Conservation (phyloP, 208 protist species). For the Acanthamoeba triangularis region DNA sequence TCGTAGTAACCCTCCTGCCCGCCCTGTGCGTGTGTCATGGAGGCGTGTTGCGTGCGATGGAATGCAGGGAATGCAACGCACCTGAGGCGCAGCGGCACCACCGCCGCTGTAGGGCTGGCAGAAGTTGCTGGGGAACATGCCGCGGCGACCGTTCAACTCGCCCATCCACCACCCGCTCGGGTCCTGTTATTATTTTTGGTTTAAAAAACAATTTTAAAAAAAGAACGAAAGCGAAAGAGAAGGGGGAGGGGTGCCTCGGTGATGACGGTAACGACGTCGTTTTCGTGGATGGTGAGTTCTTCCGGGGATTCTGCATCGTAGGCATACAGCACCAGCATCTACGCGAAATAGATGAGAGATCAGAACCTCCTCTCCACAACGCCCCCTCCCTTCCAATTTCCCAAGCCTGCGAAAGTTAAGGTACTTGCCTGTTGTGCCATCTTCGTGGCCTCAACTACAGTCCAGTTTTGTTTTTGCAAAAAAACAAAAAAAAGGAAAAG, state of each 20-base stretch:
- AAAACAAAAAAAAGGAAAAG: no score
- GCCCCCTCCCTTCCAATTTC: no score
- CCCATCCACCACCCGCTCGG: slow-evolving; percentile 94
- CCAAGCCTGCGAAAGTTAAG: no score
- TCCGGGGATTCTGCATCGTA: background rate
- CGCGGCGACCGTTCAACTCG: slow-evolving; percentile 83
- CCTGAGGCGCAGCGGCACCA: background rate
- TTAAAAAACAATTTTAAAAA: background rate
- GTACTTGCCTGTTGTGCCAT: no score
- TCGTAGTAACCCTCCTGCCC: background rate
- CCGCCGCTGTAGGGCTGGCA: slow-evolving; percentile 33
- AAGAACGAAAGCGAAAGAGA: slow-evolving; percentile 14
- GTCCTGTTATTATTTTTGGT: slow-evolving; percentile 83
- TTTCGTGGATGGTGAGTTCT: slow-evolving; percentile 28
- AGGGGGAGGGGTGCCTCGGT: background rate
- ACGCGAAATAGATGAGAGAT: background rate
- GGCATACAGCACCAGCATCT: background rate
- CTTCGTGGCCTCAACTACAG: no score
- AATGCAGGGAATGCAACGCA: background rate
- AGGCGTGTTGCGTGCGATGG: background rate
- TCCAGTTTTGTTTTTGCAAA: no score
- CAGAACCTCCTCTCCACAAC: background rate
- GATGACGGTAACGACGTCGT: slow-evolving; percentile 29
- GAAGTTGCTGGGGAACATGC: slow-evolving; percentile 78
- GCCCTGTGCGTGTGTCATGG: background rate